phyloP scores from a whole-genome alignment of 305 asterid species.

The Andrographis paniculata region DNA sequence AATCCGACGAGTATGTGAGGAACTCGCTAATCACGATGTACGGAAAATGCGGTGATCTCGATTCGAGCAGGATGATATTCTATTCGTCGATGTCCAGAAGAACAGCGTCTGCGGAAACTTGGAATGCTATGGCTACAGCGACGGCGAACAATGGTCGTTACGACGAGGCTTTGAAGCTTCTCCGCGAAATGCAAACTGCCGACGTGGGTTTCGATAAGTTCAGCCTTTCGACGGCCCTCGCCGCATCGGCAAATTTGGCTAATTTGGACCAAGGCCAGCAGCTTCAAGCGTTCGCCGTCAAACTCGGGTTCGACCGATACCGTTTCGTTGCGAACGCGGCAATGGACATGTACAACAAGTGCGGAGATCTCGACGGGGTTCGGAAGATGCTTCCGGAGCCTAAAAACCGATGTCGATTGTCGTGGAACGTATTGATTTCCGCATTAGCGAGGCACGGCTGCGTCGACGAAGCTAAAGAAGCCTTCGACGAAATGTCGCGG shows the following conservation, averaged over 20 bases:
- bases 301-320: constrained; percentile 45
- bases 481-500: constrained; percentile 59
- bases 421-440: constrained; percentile 77
- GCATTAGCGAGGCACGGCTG: constrained; percentile 70
- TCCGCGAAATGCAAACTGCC: constrained; percentile 65
- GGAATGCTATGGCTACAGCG: constrained; percentile 85
- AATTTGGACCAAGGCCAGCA: constrained; percentile 68
- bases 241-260: constrained; percentile 68
- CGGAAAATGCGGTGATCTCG: constrained; percentile 70
- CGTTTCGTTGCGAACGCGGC: constrained; percentile 52
- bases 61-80: constrained; percentile 53
- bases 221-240: constrained; percentile 71
- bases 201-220: constrained; percentile 61
- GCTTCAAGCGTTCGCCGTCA: constrained; percentile 59
- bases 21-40: constrained; percentile 82
- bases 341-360: constrained; percentile 92
- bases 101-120: constrained; percentile 55
- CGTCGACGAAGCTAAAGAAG: constrained; percentile 44
- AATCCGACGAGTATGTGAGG: constrained; percentile 51
- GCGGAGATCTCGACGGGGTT: constrained; percentile 61
- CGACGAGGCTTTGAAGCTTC: constrained; percentile 72
- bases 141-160: constrained; percentile 58
- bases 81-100: constrained; percentile 29
- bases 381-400: constrained; percentile 59
- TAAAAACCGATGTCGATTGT: constrained; percentile 35